Evolutionary conservation across 441 rosid species (phyloP).

Genomic region (Jatropha multifida): DNA sequence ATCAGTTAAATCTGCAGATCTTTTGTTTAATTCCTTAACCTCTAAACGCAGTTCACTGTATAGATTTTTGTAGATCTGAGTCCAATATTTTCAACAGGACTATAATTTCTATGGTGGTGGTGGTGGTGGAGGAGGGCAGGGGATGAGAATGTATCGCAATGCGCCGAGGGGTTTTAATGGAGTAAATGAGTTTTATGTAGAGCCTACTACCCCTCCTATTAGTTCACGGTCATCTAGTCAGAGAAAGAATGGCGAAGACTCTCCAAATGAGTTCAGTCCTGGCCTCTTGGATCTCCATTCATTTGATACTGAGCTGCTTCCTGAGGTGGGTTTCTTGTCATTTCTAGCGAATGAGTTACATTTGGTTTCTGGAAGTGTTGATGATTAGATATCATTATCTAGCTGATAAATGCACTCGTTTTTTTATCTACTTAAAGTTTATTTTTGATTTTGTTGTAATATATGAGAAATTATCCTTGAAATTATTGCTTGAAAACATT

Average conservation of each 20-base stretch:
- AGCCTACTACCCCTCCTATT: slow-evolving; percentile 80
- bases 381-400: background rate
- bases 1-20: background rate
- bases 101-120: slow-evolving; percentile 71
- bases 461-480: background rate
- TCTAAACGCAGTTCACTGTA: background rate
- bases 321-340: slow-evolving; percentile 57
- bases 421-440: background rate
- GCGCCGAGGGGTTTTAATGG: slow-evolving; percentile 64
- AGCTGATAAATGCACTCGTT: background rate
- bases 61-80: slow-evolving; percentile 34
- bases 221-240: slow-evolving; percentile 57
- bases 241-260: slow-evolving; percentile 72
- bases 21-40: background rate
- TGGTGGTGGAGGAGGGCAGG: slow-evolving; percentile 60
- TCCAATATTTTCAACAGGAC: slow-evolving; percentile 48
- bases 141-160: slow-evolving; percentile 54
- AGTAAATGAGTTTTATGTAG: slow-evolving; percentile 63
- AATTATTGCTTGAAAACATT: background rate
- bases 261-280: slow-evolving; percentile 79
- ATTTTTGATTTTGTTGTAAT: background rate
- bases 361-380: background rate
- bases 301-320: slow-evolving; percentile 90
- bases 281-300: slow-evolving; percentile 99
- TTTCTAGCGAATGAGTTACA: slow-evolving; percentile 3